phyloP scores from a whole-genome alignment of 1,284 basidiomycete species.

The Phenoliferia sp. region DNA sequence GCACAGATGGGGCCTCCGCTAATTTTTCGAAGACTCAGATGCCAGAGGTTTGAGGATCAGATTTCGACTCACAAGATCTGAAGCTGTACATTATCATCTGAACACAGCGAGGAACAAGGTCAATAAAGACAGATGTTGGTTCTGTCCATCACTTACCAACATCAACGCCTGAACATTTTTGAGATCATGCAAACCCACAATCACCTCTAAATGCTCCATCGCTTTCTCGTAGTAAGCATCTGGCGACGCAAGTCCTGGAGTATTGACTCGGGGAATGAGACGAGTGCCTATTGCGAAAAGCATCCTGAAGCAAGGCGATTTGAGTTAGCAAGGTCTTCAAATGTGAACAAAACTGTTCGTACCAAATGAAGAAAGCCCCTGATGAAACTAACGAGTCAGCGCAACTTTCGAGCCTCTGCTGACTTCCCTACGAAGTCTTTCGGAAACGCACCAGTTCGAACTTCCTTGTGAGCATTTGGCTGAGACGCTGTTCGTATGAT shows the following conservation, averaged over 20 bases:
- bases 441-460: background rate
- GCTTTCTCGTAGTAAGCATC: constrained; percentile 29
- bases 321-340: background rate
- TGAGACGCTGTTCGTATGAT: constrained; percentile 5
- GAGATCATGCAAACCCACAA: constrained; percentile 25
- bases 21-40: background rate
- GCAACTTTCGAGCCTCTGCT: background rate
- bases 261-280: constrained; percentile 2
- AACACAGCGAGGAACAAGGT: constrained; percentile 12
- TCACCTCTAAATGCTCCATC: constrained; percentile 27
- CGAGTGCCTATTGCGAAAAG: constrained; percentile 24
- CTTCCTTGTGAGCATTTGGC: constrained; percentile 3
- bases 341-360: background rate
- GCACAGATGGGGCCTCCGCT: background rate
- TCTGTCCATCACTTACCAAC: background rate
- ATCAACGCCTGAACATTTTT: constrained; percentile 12
- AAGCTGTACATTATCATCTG: background rate
- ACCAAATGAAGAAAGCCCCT: constrained; percentile 24
- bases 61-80: background rate
- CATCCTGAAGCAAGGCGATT: background rate
- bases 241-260: constrained; percentile 12
- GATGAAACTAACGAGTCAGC: background rate
- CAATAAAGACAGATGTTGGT: constrained; percentile 11
- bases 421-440: too few species aligned
- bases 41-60: background rate